Base-by-base conservation (phyloP, 495 filamentous ascomycete species). In the Xylaria scruposa region DNA sequence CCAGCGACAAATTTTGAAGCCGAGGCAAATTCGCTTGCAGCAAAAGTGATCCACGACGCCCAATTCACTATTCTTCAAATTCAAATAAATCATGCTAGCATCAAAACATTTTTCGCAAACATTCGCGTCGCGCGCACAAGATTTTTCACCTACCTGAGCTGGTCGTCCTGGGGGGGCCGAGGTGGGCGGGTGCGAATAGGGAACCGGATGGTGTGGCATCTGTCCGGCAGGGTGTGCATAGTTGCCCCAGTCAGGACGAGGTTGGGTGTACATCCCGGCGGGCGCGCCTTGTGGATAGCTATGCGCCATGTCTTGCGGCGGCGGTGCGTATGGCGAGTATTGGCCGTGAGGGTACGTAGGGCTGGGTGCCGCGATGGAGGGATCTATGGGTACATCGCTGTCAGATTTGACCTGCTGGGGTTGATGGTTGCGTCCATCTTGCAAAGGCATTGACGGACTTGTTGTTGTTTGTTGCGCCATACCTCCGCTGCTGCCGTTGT, bases 311-410 rank as follows among this genome's bases (percentile, higher is more conserved):
- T 97, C 93, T 85, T 93, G 92, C 76, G 91, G 90, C 19, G 92
- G 92, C 49, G 92, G 90, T 58, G 80, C 80, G 83, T 97, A 98
- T 38, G 94, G 93, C 71, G 95, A 93, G 83, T 97, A 90, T 74
- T 90, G 88, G 42, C 78, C 81, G 64, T 91, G 89, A 76, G 93
- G 90, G 78, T 97, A 97, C 73, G 93, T 93, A 65, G 95, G 94
- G 86, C 94, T 97, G 70, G 94, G 91, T 76, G 92, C 91, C 81
- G 96, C 92, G 76, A 98, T 96, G 76, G 94, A 95, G 74, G 95
- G 94, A 97, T 99, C 96, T 98, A 97, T 92, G 92, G 94, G 94
- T 85, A 96, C 89, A 89, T 94, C 91, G 89, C 88, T 87, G 94
- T 97, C 92, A 97, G 94, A 95, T 83, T 93, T 94, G 81, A 89